A percentile compares a stretch with the other conserved stretches of the same genome.
These are phyloP conservation scores for Solanum sitiens DNA, from an alignment of 257 asterid species.

Conservation along the genomic window DNA sequence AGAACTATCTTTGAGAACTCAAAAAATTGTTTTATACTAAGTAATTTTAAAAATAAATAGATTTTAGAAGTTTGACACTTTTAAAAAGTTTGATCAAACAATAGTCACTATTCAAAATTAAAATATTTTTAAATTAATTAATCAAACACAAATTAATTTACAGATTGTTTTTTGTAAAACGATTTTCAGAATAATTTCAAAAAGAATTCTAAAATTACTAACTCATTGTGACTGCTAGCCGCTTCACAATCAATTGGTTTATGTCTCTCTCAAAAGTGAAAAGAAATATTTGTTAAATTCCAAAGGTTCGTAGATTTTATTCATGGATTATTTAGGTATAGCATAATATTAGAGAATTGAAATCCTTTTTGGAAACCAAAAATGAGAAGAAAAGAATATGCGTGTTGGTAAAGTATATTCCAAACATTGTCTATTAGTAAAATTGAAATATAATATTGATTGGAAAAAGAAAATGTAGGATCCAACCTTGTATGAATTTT, in stretches of 20 bases:
- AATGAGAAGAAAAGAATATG: not conserved
- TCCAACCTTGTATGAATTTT: not conserved
- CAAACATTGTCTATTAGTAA: not conserved
- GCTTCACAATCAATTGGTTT: not conserved
- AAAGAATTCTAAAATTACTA: not conserved
- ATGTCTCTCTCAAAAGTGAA: not conserved
- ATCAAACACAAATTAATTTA: too few species aligned
- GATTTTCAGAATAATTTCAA: too few species aligned
- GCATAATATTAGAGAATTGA: not conserved
- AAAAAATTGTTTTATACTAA: too few species aligned
- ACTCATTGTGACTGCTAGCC: not conserved
- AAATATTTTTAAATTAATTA: too few species aligned
- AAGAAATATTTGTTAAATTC: not conserved
- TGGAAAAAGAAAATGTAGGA: not conserved
- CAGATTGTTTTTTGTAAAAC: too few species aligned
- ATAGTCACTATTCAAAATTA: too few species aligned
- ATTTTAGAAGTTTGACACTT: too few species aligned
- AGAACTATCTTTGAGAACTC: too few species aligned
- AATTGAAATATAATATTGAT: not conserved
- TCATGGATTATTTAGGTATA: too few species aligned
- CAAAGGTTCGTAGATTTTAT: not conserved
- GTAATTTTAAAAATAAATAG: too few species aligned
- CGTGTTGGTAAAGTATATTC: not conserved
- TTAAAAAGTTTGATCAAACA: too few species aligned
- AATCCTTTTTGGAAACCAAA: not conserved